phyloP scores from a whole-genome alignment of 2,329 filamentous ascomycete genomes.

The Monilinia fructigena region DNA sequence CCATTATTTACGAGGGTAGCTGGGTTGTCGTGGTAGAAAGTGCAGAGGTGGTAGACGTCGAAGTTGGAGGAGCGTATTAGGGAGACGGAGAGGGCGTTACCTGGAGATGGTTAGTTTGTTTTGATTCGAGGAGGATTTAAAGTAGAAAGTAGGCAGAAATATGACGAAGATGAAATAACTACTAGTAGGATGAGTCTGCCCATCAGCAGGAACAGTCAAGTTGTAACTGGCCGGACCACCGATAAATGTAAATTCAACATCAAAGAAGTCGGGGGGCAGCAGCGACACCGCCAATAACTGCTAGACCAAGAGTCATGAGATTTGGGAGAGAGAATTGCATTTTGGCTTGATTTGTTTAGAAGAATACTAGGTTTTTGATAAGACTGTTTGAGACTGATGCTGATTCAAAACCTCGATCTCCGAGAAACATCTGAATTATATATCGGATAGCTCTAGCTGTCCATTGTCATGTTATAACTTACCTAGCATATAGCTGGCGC shows the following conservation, averaged over 20 bases:
- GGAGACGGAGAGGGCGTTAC: conserved; percentile 17
- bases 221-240: conserved; percentile 17
- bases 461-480: background rate
- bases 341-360: background rate
- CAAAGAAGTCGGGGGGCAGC: conserved; percentile 13
- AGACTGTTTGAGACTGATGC: background rate
- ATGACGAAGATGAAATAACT: background rate
- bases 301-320: conserved; percentile 10
- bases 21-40: background rate
- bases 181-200: conserved; percentile 5
- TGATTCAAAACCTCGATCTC: background rate
- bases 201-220: conserved; percentile 11
- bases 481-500: background rate
- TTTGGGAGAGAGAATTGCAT: conserved; percentile 19
- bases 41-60: conserved; percentile 14
- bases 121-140: background rate
- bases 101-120: background rate
- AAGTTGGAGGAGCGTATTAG: conserved; percentile 23
- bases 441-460: background rate
- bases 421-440: background rate
- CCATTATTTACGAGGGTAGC: conserved; percentile 12
- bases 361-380: background rate
- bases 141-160: too few species aligned
- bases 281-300: conserved; percentile 5
- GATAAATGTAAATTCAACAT: conserved; percentile 3